A percentile compares a stretch with the other conserved stretches of the same genome.
Conservation (phyloP, 129 eudicot species). For the Ambrosia artemisiifolia region DNA sequence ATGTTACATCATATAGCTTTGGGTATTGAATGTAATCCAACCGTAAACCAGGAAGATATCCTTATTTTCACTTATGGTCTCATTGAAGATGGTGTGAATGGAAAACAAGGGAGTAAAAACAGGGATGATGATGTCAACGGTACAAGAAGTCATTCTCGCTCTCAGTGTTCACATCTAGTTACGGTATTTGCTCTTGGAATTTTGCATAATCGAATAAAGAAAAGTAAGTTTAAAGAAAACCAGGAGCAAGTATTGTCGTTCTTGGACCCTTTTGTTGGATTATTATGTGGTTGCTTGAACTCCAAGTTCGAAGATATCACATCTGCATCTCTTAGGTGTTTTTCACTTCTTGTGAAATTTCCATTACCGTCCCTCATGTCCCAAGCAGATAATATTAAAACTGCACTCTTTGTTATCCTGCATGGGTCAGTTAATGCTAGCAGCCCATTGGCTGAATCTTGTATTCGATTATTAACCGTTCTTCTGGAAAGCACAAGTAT, state of each 20-base stretch:
- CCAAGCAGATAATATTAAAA: constrained; percentile 66
- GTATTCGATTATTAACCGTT: constrained; percentile 63
- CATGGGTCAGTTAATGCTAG: constrained; percentile 56
- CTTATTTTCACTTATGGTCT: constrained; percentile 59
- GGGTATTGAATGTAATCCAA: constrained; percentile 69
- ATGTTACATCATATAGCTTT: constrained; percentile 79
- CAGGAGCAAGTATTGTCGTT: constrained; percentile 46
- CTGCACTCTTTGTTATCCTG: constrained; percentile 57
- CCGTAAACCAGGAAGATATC: constrained; percentile 59
- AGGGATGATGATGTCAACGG: constrained; percentile 21
- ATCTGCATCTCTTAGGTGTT: constrained; percentile 60
- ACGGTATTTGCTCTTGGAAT: constrained; percentile 71
- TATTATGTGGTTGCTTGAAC: constrained; percentile 60
- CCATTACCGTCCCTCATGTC: constrained; percentile 65
- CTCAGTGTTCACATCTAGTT: constrained; percentile 57
- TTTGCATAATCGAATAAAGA: constrained; percentile 56
- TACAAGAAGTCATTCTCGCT: constrained; percentile 14
- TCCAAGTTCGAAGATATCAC: constrained; percentile 76
- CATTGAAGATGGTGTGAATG: constrained; percentile 48
- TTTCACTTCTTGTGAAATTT: constrained; percentile 47
- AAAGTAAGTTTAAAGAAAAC: constrained; percentile 40
- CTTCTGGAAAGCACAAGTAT: constrained; percentile 59
- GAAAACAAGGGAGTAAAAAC: not conserved
- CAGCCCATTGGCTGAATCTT: constrained; percentile 64
- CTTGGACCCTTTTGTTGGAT: constrained; percentile 70